Conservation (phyloP, 441 rosid species). For the Pelargonium cotyledonis region DNA sequence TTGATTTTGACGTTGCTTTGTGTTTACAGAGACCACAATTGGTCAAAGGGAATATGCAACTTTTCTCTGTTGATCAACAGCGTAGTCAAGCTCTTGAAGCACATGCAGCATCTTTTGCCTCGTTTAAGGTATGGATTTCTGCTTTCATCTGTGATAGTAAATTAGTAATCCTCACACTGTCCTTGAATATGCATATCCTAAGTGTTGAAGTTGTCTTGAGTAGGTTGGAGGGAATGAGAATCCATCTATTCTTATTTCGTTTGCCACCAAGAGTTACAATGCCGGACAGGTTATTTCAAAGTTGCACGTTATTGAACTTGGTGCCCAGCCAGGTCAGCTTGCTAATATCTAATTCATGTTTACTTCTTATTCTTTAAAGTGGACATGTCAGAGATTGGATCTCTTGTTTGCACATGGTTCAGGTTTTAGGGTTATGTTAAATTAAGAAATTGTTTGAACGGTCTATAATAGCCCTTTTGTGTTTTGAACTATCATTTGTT, state of each 20-base stretch:
- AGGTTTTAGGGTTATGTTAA: no score
- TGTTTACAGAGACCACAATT: conserved; percentile 73
- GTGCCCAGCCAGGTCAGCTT: conserved; percentile 85
- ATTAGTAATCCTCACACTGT: not conserved
- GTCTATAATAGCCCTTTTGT: no score
- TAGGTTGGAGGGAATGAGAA: conserved; percentile 97
- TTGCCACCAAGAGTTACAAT: conserved; percentile 76
- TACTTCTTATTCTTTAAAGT: not conserved
- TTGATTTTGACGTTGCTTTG: conserved; percentile 12
- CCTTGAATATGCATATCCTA: not conserved
- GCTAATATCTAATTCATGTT: conserved; percentile 6
- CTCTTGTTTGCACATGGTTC: no score
- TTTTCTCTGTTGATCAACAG: conserved; percentile 96
- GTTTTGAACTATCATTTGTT: not conserved
- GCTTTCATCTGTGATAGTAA: conserved; percentile 5
- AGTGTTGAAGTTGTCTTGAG: conserved; percentile 1
- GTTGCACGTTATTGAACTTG: conserved; percentile 96
- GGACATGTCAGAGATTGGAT: no score
- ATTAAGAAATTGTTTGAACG: no score
- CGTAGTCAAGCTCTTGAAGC: conserved; percentile 99
- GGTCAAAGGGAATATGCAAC: conserved; percentile 99
- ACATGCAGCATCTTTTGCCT: conserved; percentile 98
- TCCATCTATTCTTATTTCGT: conserved; percentile 82
- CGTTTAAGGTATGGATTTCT: conserved; percentile 51
- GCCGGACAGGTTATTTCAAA: conserved; percentile 94